Evolutionary conservation across 2,329 filamentous ascomycete genomes (phyloP).

Genomic region (Exophiala sp.): DNA sequence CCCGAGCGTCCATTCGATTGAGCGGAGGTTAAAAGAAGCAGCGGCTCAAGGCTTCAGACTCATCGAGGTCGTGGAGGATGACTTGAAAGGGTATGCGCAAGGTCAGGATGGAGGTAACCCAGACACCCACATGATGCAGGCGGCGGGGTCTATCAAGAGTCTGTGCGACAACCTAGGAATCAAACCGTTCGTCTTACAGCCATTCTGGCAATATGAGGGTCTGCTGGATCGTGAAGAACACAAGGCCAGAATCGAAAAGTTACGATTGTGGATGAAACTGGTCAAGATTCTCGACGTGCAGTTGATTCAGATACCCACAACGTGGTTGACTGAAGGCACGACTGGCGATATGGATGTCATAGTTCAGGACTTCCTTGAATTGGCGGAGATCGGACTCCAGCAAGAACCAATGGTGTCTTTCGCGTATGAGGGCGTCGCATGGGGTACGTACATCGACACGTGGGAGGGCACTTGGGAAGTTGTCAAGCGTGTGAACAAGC

Average conservation of each 20-base stretch:
- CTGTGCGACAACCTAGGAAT: slow-evolving; percentile 3
- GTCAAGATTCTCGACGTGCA: slow-evolving; percentile 64
- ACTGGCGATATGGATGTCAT: slow-evolving; percentile 46
- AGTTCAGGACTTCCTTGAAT: slow-evolving; percentile 2
- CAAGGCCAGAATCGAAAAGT: slow-evolving; percentile 55
- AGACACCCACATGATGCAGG: slow-evolving; percentile 1
- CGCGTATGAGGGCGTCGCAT: slow-evolving; percentile 69
- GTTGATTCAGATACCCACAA: slow-evolving; percentile 69
- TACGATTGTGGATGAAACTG: slow-evolving; percentile 67
- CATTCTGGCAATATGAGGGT: slow-evolving; percentile 74
- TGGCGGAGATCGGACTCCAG: slow-evolving; percentile 56
- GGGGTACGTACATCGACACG: slow-evolving; percentile 65
- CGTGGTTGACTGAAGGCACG: slow-evolving; percentile 55
- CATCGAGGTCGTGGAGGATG: slow-evolving; percentile 10
- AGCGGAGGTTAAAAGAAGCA: not conserved
- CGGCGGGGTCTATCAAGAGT: not conserved
- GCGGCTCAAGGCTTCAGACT: slow-evolving; percentile 5
- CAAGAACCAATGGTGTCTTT: slow-evolving; percentile 60
- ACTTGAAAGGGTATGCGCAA: slow-evolving; percentile 1
- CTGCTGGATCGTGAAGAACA: slow-evolving; percentile 62
- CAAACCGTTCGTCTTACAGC: slow-evolving; percentile 51
- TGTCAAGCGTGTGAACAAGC: slow-evolving; percentile 60
- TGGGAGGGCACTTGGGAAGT: slow-evolving; percentile 72
- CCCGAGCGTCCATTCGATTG: slow-evolving; percentile 3
- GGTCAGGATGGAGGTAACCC: not conserved